These are phyloP conservation scores for Exophiala sideris DNA, from an alignment of 2,329 filamentous ascomycete genomes.

Conservation along the genomic window DNA sequence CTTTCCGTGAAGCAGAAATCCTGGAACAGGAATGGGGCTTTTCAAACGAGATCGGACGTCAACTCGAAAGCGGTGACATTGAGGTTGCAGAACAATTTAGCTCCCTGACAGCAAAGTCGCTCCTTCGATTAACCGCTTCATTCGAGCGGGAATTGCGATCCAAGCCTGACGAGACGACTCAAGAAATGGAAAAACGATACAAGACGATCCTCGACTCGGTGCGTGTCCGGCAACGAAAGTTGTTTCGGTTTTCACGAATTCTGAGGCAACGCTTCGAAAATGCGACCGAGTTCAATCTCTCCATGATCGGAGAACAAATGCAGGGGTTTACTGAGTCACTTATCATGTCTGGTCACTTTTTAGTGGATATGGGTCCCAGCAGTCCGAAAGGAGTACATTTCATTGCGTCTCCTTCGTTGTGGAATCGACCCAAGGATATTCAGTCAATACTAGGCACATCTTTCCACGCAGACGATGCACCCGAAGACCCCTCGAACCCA, in stretches of 20 bases:
- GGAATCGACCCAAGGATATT: slow-evolving; percentile 73
- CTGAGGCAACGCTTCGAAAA: slow-evolving; percentile 94
- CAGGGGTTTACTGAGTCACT: slow-evolving; percentile 78
- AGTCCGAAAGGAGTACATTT: slow-evolving; percentile 76
- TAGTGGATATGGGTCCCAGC: slow-evolving; percentile 64
- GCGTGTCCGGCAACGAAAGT: slow-evolving; percentile 89
- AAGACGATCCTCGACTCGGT: slow-evolving; percentile 94
- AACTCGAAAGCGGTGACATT: slow-evolving; percentile 89
- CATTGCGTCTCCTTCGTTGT: slow-evolving; percentile 77
- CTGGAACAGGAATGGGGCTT: slow-evolving; percentile 98
- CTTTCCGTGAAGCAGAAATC: slow-evolving; percentile 97
- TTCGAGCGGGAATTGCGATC: slow-evolving; percentile 89
- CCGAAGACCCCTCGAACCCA: slow-evolving; percentile 72
- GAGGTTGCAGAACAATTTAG: slow-evolving; percentile 96
- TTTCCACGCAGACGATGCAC: slow-evolving; percentile 64
- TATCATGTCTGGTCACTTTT: slow-evolving; percentile 78
- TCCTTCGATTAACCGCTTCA: slow-evolving; percentile 80
- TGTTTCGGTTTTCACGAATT: slow-evolving; percentile 91
- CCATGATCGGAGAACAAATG: slow-evolving; percentile 64
- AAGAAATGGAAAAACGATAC: slow-evolving; percentile 95
- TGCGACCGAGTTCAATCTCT: slow-evolving; percentile 89
- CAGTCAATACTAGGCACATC: slow-evolving; percentile 79
- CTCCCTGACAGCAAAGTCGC: slow-evolving; percentile 85
- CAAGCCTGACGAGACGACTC: slow-evolving; percentile 74
- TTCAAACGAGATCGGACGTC: slow-evolving; percentile 85